Percentiles rank a stretch among this genome's conserved stretches.
Conservation (phyloP, 2,329 filamentous ascomycete genomes). For the Alternaria ventricosa region DNA sequence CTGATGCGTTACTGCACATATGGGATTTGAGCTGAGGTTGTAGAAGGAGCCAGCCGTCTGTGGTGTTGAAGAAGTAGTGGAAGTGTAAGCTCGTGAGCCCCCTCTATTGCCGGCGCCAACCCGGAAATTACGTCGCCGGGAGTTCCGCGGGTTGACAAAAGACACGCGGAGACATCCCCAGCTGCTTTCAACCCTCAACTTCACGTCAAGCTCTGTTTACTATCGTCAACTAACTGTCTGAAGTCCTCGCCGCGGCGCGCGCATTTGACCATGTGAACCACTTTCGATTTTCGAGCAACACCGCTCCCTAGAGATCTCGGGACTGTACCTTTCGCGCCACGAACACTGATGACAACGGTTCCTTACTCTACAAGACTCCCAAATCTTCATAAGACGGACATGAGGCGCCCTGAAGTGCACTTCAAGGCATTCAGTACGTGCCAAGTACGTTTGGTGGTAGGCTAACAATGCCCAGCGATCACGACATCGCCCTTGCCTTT, state of each 20-base stretch:
- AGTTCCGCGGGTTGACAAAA: neutral
- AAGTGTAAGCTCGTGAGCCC: neutral
- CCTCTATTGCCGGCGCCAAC: neutral
- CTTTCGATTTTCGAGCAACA: neutral
- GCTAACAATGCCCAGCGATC: constrained; percentile 33
- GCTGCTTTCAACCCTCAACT: neutral
- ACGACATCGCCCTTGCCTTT: constrained; percentile 30
- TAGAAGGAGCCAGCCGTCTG: neutral
- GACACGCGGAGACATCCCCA: neutral
- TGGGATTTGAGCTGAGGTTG: neutral
- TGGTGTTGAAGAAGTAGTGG: neutral
- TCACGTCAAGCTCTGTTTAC: neutral
- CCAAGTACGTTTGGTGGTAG: constrained; percentile 14
- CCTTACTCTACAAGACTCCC: neutral
- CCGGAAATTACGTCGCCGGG: neutral
- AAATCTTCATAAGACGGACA: neutral
- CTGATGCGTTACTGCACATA: neutral
- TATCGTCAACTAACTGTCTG: neutral
- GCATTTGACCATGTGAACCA: neutral
- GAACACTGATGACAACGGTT: neutral
- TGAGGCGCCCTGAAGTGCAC: neutral
- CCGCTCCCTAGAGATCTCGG: neutral
- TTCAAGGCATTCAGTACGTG: neutral
- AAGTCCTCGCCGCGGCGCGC: neutral
- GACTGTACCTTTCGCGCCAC: neutral